A percentile compares a stretch with the other conserved stretches of the same genome.
Evolutionary conservation across 768 basidiomycete species (phyloP).

Genomic region (Xerocomus potaroensis): DNA sequence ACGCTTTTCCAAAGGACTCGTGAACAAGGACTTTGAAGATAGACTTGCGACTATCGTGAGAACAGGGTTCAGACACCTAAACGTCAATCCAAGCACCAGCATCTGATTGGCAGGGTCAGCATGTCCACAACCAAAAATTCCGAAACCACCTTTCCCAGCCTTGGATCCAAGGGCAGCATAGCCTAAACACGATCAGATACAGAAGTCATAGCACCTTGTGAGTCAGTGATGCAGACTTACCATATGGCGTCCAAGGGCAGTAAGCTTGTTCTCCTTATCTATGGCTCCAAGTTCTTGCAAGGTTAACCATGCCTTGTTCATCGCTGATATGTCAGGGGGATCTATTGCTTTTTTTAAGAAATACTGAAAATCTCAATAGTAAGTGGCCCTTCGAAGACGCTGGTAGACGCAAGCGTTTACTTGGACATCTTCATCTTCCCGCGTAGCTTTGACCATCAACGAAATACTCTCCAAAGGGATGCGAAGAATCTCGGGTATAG

Average conservation of each 20-base stretch:
- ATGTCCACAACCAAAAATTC: neutral
- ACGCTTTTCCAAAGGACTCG: conserved; percentile 75
- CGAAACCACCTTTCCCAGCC: conserved; percentile 69
- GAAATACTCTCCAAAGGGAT: conserved; percentile 82
- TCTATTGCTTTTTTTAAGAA: conserved; percentile 77
- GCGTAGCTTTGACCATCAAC: conserved; percentile 76
- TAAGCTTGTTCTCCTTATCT: conserved; percentile 57
- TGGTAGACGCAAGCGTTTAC: conserved; percentile 33
- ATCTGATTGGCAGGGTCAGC: conserved; percentile 47
- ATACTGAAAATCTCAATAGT: conserved; percentile 32
- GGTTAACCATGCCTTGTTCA: conserved; percentile 72
- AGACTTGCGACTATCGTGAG: conserved; percentile 79
- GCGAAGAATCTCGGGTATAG: conserved; percentile 84
- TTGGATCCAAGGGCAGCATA: conserved; percentile 81
- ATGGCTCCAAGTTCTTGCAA: conserved; percentile 79
- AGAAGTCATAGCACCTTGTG: too few species aligned
- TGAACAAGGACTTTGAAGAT: conserved; percentile 85
- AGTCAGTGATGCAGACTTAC: too few species aligned
- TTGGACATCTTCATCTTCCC: conserved; percentile 74
- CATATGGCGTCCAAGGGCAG: conserved; percentile 80
- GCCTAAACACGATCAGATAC: conserved; percentile 47
- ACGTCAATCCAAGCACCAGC: conserved; percentile 80
- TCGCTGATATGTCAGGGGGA: conserved; percentile 70
- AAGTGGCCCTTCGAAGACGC: neutral
- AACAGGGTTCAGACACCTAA: conserved; percentile 77